Evolutionary conservation across 306 rosid species (phyloP), one percentile per base, ranked within the genome.

Genomic region (Erythrophleum fordii): DNA sequence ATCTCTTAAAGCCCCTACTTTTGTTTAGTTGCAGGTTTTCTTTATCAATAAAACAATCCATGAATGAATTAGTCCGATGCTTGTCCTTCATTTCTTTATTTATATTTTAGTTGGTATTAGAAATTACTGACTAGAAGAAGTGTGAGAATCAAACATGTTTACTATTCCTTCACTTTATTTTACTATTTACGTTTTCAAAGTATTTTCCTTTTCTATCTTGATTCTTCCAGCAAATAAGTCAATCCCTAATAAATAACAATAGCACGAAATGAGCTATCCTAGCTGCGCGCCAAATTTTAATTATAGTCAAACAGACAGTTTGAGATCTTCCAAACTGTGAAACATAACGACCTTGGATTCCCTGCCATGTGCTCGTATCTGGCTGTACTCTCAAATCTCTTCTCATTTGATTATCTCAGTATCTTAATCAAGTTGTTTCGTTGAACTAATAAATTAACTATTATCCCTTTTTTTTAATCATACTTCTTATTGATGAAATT

Each of bases 361-460:
- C 89, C 69, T 83, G 52, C 91, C 96, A 90, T 86, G 92, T 91
- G 92, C 85, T 69, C 34, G 77, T 83, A 87, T 83, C 85, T 59
- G 76, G 55, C 49, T 17, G 69, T 71, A 64, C 11, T 20, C 62
- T 70, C 65, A 72, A 58, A 71, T 79, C 58, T 55, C 25, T 28
- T 73, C 23, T 64, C 76, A 69, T 62, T 78, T 34, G 14, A 82
- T 75, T 82, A 69, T 82, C 82, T 28, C 31, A 61, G 28, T 37
- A 46, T 69, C 67, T 75, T 42, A 73, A 49, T 82, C 48, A 59
- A 39, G 31, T 73, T 22, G 18, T 51, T 14, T 11, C 14, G 65
- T 55, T 20, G 5, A 58, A 37, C 51, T 77, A 45, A 74, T 73
- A 22, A 29, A 67, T 29, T 7, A 37, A 65, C 2, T 17, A 37